phyloP scores from a whole-genome alignment of 2,329 filamentous ascomycete genomes.

The Ceratocystis alfenasii region DNA sequence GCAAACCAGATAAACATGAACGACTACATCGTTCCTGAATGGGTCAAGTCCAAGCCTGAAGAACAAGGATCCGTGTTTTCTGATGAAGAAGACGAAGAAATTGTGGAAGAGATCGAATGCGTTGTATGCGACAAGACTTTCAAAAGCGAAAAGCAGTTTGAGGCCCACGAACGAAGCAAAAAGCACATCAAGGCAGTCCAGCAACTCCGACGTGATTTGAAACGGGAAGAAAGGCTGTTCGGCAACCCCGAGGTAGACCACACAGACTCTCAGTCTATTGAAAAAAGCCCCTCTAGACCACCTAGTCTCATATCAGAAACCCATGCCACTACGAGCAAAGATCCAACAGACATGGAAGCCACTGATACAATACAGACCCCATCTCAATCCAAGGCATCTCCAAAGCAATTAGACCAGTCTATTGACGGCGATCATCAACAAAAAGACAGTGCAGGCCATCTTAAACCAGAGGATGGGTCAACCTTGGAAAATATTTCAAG shows the following conservation, averaged over 20 bases:
- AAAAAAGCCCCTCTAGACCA: background rate
- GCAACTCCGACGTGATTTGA: slow-evolving; percentile 70
- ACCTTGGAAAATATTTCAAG: background rate
- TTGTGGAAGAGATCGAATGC: slow-evolving; percentile 55
- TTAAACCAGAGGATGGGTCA: background rate
- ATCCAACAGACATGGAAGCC: background rate
- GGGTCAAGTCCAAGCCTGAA: slow-evolving; percentile 51
- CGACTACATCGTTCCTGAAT: slow-evolving; percentile 19
- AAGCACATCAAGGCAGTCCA: slow-evolving; percentile 85
- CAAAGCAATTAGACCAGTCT: background rate
- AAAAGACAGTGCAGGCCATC: background rate
- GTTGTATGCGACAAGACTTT: slow-evolving; percentile 68
- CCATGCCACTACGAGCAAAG: background rate
- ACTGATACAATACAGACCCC: background rate
- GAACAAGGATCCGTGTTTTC: slow-evolving; percentile 33
- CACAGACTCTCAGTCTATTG: background rate
- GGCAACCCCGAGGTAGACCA: background rate
- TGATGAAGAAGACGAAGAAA: slow-evolving; percentile 41
- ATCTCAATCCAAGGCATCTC: background rate
- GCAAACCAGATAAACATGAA: slow-evolving; percentile 65
- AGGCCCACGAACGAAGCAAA: slow-evolving; percentile 90
- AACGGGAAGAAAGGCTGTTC: slow-evolving; percentile 52
- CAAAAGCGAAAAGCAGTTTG: slow-evolving; percentile 82
- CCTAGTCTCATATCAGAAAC: background rate
- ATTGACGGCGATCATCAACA: background rate